Evolutionary conservation across 768 basidiomycete species (phyloP).

Genomic region (Pilatotrama ljubarskyi): DNA sequence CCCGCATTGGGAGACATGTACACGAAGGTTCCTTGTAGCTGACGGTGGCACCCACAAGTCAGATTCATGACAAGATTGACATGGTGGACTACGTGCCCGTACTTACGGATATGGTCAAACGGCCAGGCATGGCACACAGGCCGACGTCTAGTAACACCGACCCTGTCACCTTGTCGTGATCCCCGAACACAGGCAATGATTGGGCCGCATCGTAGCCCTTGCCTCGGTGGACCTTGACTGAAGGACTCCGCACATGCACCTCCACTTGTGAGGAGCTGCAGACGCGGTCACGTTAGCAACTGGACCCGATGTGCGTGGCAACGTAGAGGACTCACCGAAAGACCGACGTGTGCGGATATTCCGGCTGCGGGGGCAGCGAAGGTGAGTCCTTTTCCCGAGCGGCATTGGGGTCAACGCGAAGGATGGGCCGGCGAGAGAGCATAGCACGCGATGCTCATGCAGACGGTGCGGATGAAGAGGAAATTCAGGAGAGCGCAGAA

Average conservation of each 20-base stretch:
- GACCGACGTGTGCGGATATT: constrained; percentile 29
- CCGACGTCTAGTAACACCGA: constrained; percentile 56
- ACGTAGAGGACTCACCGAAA: constrained; percentile 24
- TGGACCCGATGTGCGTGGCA: background rate
- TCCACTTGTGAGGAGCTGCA: constrained; percentile 44
- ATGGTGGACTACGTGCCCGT: background rate
- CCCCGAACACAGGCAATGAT: constrained; percentile 54
- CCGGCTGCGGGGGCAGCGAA: constrained; percentile 2
- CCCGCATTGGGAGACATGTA: constrained; percentile 36
- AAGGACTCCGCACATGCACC: constrained; percentile 62
- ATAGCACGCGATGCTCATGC: constrained; percentile 14
- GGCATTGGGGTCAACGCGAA: constrained; percentile 17
- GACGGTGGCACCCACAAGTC: constrained; percentile 5
- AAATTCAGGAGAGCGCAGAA: constrained; percentile 9
- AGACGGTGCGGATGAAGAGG: constrained; percentile 10
- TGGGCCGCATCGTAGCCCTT: constrained; percentile 28
- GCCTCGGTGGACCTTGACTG: constrained; percentile 47
- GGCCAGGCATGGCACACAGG: constrained; percentile 51
- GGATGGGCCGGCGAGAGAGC: constrained; percentile 14
- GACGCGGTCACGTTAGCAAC: background rate
- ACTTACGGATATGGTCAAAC: constrained; percentile 56
- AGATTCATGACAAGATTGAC: background rate
- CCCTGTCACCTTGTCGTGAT: constrained; percentile 61
- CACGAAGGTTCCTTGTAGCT: constrained; percentile 67
- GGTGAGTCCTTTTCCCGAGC: constrained; percentile 5